A percentile compares a stretch with the other conserved stretches of the same genome.
These are phyloP conservation scores for Colletotrichum trifolii DNA, from an alignment of 2,329 filamentous ascomycete species.

Conservation along the genomic window DNA sequence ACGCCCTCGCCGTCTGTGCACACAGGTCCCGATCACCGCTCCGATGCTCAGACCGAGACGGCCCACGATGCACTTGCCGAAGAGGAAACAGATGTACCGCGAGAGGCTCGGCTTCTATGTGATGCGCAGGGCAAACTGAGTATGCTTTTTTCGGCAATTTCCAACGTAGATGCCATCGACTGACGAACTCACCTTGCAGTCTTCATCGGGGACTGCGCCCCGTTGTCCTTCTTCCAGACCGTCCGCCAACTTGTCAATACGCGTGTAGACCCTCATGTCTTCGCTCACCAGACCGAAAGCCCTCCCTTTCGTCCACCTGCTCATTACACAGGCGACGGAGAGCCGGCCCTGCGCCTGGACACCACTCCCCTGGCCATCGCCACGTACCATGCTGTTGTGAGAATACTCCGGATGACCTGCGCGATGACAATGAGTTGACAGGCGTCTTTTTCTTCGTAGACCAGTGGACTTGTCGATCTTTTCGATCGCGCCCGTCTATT, in stretches of 20 bases:
- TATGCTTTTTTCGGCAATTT: background rate
- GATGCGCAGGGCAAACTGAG: conserved; percentile 64
- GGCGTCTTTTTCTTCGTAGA: conserved; percentile 39
- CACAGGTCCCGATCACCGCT: conserved; percentile 8
- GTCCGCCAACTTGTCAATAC: conserved; percentile 63
- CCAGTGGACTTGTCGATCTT: conserved; percentile 59
- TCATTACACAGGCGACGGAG: conserved; percentile 29
- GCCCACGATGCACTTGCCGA: conserved; percentile 47
- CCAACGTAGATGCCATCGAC: background rate
- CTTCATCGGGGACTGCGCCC: conserved; percentile 67
- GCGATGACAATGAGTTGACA: conserved; percentile 2
- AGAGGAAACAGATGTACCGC: conserved; percentile 66
- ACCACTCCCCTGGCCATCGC: conserved; percentile 37
- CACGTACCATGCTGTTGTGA: conserved; percentile 40
- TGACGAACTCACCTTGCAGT: conserved; percentile 38
- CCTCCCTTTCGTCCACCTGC: conserved; percentile 52
- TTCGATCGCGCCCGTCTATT: conserved; percentile 55
- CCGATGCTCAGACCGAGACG: background rate
- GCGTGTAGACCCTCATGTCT: conserved; percentile 60
- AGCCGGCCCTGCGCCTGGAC: conserved; percentile 39
- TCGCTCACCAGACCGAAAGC: conserved; percentile 59
- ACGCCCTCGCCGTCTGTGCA: conserved; percentile 33
- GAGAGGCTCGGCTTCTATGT: conserved; percentile 62
- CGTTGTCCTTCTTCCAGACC: conserved; percentile 66
- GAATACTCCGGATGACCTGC: background rate